Conservation (phyloP, 768 basidiomycete species). For the Macrolepiota dolichaula region DNA sequence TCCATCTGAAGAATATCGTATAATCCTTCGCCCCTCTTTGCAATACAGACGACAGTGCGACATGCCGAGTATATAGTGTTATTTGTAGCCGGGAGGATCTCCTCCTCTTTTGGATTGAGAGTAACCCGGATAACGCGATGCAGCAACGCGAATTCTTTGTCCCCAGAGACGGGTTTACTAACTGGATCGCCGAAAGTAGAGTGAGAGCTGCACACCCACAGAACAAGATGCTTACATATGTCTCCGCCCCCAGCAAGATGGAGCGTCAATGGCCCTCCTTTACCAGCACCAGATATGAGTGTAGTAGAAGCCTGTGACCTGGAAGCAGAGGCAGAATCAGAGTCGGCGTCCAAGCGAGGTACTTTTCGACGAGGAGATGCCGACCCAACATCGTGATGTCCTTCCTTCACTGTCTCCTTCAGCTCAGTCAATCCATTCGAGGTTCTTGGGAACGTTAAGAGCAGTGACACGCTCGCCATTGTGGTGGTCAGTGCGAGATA, state of each 20-base stretch:
- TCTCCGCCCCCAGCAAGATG: slow-evolving; percentile 31
- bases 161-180: slow-evolving; percentile 22
- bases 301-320: slow-evolving; percentile 33
- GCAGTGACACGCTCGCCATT: slow-evolving; percentile 24
- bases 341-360: slow-evolving; percentile 61
- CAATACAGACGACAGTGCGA: slow-evolving; percentile 48
- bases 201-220: not conserved
- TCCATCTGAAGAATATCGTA: slow-evolving; percentile 58
- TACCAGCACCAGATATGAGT: slow-evolving; percentile 1
- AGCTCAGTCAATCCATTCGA: slow-evolving; percentile 48
- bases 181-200: slow-evolving; percentile 3
- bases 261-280: not conserved
- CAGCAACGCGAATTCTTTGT: slow-evolving; percentile 27
- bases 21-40: slow-evolving; percentile 51
- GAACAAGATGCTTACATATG: not conserved
- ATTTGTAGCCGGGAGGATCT: slow-evolving; percentile 43
- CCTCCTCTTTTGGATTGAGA: slow-evolving; percentile 24
- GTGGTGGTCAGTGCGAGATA: not conserved
- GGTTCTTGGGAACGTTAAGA: slow-evolving; percentile 47
- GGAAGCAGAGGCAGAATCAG: slow-evolving; percentile 65
- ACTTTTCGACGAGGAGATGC: slow-evolving; percentile 66
- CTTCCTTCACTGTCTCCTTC: slow-evolving; percentile 30
- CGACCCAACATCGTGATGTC: slow-evolving; percentile 34
- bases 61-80: slow-evolving; percentile 58
- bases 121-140: slow-evolving; percentile 35